Percentiles rank a stretch among this genome's conserved stretches.
Evolutionary conservation across 2,329 filamentous ascomycete species (phyloP).

Genomic region (Ophiostoma quercus): DNA sequence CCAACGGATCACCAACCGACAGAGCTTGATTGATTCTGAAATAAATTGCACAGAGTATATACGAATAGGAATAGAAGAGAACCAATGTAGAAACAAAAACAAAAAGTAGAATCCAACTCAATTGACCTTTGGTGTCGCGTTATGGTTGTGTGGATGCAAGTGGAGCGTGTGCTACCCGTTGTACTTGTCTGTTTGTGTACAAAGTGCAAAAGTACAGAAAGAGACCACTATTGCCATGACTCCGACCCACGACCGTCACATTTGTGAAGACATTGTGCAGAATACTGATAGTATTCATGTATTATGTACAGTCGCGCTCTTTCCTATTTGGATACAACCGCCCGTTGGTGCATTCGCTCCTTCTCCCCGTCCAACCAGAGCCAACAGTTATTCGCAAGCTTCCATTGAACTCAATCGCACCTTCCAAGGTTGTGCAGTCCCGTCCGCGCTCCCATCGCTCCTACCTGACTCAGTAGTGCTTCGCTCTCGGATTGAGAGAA

Average conservation of each 20-base stretch:
- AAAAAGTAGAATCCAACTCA: background rate
- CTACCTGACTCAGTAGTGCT: background rate
- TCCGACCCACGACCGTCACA: constrained; percentile 12
- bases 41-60: background rate
- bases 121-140: constrained; percentile 20
- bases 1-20: background rate
- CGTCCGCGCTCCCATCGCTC: background rate
- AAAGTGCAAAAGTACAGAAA: no score
- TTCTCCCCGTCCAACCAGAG: background rate
- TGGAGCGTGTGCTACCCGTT: constrained; percentile 3
- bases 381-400: background rate
- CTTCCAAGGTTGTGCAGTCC: background rate
- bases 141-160: constrained; percentile 22
- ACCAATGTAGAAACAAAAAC: background rate
- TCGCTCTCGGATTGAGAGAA: background rate
- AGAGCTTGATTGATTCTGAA: background rate
- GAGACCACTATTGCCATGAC: background rate
- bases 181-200: background rate
- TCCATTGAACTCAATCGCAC: background rate
- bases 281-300: background rate
- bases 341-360: background rate
- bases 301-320: background rate
- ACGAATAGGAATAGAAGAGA: background rate
- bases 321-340: background rate
- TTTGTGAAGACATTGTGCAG: constrained; percentile 11